Evolutionary conservation across 306 rosid genomes (phyloP).

Genomic region (Quercus gilva): DNA sequence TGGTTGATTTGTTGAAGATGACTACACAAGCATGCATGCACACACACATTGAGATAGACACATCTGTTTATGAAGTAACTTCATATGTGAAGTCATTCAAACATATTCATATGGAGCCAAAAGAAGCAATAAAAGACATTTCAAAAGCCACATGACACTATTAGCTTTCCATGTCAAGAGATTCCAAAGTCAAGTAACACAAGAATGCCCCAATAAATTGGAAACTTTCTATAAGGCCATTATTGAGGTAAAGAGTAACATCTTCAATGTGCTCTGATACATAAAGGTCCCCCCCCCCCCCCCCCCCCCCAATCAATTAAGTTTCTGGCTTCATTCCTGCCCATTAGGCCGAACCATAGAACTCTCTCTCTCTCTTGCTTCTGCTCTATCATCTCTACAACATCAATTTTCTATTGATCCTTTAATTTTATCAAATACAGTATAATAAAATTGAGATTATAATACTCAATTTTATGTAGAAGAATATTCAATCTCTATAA

Average conservation of each 20-base stretch:
- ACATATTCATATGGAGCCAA: too few relatives aligned
- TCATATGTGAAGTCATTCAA: not conserved
- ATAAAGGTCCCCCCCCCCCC: constrained; percentile 18
- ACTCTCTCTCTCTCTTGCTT: too few relatives aligned
- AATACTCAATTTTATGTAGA: too few relatives aligned
- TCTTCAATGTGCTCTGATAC: constrained; percentile 74
- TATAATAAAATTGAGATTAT: too few relatives aligned
- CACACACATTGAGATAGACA: not conserved
- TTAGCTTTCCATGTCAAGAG: constrained; percentile 48
- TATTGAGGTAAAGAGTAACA: constrained; percentile 67
- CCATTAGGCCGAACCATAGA: too few relatives aligned
- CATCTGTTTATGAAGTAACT: not conserved
- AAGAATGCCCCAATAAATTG: constrained; percentile 70
- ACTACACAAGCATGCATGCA: not conserved
- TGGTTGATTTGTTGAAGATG: too few relatives aligned
- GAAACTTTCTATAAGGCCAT: constrained; percentile 78
- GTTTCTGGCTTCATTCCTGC: too few relatives aligned
- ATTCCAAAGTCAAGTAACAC: constrained; percentile 68
- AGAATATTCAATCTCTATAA: too few relatives aligned
- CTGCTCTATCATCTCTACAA: too few relatives aligned
- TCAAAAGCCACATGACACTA: not conserved
- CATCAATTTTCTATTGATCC: too few relatives aligned
- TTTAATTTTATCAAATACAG: too few relatives aligned
- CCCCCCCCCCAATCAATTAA: too few relatives aligned
- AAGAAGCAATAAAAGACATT: not conserved